These are phyloP conservation scores for Fusarium nanum DNA, from an alignment of 2,329 filamentous ascomycete species.

Conservation along the genomic window DNA sequence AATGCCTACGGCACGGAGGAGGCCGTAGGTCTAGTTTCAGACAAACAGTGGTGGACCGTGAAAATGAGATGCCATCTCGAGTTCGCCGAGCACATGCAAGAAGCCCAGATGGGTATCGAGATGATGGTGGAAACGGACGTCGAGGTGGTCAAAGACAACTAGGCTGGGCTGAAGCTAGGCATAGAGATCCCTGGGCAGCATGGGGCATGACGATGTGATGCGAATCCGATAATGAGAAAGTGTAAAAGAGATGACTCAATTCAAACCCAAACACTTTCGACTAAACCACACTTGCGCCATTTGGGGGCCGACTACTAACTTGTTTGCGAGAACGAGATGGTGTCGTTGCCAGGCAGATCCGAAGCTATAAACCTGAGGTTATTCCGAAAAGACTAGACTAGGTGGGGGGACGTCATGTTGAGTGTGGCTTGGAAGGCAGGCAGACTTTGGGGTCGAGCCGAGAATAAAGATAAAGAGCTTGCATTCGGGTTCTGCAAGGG, in stretches of 20 bases:
- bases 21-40: slow-evolving; percentile 2
- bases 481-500: slow-evolving; percentile 21
- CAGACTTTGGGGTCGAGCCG: slow-evolving; percentile 12
- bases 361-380: slow-evolving; percentile 12
- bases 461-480: slow-evolving; percentile 21
- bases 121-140: not conserved
- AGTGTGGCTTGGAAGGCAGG: slow-evolving; percentile 6
- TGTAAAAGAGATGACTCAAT: slow-evolving; percentile 4
- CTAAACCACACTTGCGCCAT: slow-evolving; percentile 4
- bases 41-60: not conserved
- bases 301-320: not conserved
- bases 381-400: slow-evolving; percentile 12
- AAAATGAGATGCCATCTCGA: slow-evolving; percentile 1
- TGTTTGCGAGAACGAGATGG: not conserved
- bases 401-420: not conserved
- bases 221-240: not conserved
- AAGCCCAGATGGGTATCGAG: not conserved
- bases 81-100: not conserved
- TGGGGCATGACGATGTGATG: slow-evolving; percentile 35
- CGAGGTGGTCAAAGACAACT: slow-evolving; percentile 17
- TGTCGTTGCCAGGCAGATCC: not conserved
- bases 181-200: slow-evolving; percentile 27
- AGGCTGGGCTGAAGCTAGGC: slow-evolving; percentile 33
- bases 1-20: slow-evolving; percentile 33
- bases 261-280: not conserved